Base-by-base conservation (phyloP, 768 basidiomycete genomes). In the Termitomyces sp. region DNA sequence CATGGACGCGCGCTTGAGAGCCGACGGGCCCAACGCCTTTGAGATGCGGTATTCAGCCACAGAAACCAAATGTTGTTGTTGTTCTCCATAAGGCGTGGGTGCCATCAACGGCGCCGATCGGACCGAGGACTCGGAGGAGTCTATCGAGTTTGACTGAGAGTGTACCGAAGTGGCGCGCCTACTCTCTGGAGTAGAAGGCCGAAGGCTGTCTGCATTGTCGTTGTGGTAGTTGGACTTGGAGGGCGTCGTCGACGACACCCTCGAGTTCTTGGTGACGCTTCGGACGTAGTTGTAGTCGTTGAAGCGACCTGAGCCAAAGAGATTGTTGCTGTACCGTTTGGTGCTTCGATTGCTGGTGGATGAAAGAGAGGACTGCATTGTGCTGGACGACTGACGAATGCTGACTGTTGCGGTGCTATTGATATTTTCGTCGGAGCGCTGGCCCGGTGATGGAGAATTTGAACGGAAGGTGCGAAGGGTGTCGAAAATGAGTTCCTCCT, bases 401-500 rank as follows among this genome's bases (percentile, higher is more conserved):
- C 74, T 70, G 62, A 71, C 71, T 55, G 67, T 69, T 57, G 69
- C 66, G 46, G 61, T 64, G 30, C 55, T 51, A 54, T 53, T 56
- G 44, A 69, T 58, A 44, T 70, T 75, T 56, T 76, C 76, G 55
- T 74, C 73, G 30, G 78, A 78, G 50, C 64, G 68, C 56, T 69
- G 70, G 16, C 69, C 61, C 33, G 68, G 61, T 11, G 61, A 60
- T 50, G 71, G 61, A 41, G 68, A 66, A 57, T 71, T 72, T 53
- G 74, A 69, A 49, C 79, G 75, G 53, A 80, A 68, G 37, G 73
- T 72, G 54, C 83, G 83, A 58, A 94, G 76, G 15, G 85, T 86
- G 74, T 89, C 86, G 60, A 94, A 73, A 60, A 94, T 78, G 85
- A 93, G 91, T 58, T 88, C 87, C 74, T 92, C 89, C 69, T 93